phyloP scores from a whole-genome alignment of 164 flowering plant genomes.

The Magnolia sinica region DNA sequence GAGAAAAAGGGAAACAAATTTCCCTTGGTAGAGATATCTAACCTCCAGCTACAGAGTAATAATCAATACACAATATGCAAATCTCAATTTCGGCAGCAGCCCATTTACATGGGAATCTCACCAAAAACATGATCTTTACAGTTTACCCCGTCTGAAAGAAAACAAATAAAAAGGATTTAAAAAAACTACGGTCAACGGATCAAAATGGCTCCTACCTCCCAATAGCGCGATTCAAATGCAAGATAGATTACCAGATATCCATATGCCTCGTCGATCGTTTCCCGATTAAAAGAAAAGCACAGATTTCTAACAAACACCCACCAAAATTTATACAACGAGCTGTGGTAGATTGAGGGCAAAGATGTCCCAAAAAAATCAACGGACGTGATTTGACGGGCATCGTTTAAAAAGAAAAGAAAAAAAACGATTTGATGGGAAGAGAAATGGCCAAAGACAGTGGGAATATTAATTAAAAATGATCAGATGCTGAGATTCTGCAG shows the following conservation, averaged over 20 bases:
- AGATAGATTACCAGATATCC: neutral
- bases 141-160: too few species aligned
- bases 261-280: neutral
- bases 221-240: neutral
- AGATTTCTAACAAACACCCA: too few species aligned
- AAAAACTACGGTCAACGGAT: too few species aligned
- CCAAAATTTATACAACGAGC: neutral
- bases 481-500: slow-evolving; percentile 1
- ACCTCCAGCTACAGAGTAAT: too few species aligned
- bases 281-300: neutral
- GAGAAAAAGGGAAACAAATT: neutral
- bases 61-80: too few species aligned
- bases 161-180: too few species aligned
- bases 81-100: too few species aligned
- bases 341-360: neutral
- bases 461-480: neutral
- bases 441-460: neutral
- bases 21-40: too few species aligned
- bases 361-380: neutral
- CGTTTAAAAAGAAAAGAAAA: too few species aligned
- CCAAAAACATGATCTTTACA: too few species aligned
- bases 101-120: too few species aligned
- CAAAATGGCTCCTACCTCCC: neutral
- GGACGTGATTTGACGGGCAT: neutral
- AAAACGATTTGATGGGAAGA: neutral